phyloP scores from a whole-genome alignment of 2,329 filamentous ascomycete genomes.

The Aureobasidium sp. region DNA sequence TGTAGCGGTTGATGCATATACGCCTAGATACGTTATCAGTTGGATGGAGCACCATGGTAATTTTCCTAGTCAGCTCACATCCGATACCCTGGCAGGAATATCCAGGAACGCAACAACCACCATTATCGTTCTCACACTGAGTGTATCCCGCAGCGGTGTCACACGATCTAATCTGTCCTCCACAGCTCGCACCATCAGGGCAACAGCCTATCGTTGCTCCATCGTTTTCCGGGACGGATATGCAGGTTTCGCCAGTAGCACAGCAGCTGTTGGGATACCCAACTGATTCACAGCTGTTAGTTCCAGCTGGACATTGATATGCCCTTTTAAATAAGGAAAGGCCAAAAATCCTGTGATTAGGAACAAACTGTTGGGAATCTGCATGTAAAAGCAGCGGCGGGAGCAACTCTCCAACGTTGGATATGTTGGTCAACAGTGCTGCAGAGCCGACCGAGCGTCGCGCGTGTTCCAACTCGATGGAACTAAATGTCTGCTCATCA shows the following conservation, averaged over 20 bases:
- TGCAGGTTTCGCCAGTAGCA: conserved; percentile 57
- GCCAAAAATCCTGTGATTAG: conserved; percentile 19
- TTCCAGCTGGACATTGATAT: conserved; percentile 61
- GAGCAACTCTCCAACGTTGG: conserved; percentile 28
- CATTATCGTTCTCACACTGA: conserved; percentile 54
- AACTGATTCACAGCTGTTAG: conserved; percentile 57
- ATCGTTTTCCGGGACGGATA: conserved; percentile 54
- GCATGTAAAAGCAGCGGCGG: conserved; percentile 49
- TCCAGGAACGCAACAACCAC: conserved; percentile 68
- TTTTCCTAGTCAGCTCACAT: conserved; percentile 46
- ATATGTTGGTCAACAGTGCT: conserved; percentile 4
- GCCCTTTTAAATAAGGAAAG: conserved; percentile 45
- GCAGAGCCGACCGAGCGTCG: conserved; percentile 8
- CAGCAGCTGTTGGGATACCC: conserved; percentile 68
- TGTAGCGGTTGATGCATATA: conserved; percentile 20
- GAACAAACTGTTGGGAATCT: conserved; percentile 16
- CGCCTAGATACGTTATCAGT: conserved; percentile 15
- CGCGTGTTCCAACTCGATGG: not conserved
- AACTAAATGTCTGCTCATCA: conserved; percentile 21
- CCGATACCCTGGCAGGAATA: conserved; percentile 63
- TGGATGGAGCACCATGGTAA: not conserved
- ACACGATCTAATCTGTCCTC: conserved; percentile 57
- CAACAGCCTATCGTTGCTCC: conserved; percentile 70
- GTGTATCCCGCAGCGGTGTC: conserved; percentile 50
- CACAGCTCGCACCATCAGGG: conserved; percentile 57